phyloP scores from a whole-genome alignment of 441 rosid species.

The Jatropha podagrica region DNA sequence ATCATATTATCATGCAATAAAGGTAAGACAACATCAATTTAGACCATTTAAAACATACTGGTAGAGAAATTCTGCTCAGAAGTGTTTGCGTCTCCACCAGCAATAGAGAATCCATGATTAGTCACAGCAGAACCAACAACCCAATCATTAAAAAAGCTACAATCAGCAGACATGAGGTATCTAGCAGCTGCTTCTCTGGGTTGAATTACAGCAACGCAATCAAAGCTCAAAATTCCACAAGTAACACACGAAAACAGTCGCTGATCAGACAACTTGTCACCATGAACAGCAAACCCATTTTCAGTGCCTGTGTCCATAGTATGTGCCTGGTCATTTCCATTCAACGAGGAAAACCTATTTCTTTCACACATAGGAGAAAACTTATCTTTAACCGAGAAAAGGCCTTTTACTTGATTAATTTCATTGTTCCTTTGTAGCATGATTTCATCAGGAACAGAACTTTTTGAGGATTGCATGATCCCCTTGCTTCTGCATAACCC shows the following conservation, averaged over 20 bases:
- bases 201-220: slow-evolving; percentile 83
- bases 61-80: slow-evolving; percentile 38
- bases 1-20: slow-evolving; percentile 13
- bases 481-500: slow-evolving; percentile 41
- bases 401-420: slow-evolving; percentile 43
- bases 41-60: slow-evolving; percentile 41
- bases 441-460: slow-evolving; percentile 37
- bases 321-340: slow-evolving; percentile 30
- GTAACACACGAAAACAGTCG: slow-evolving; percentile 91
- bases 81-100: slow-evolving; percentile 28
- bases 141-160: slow-evolving; percentile 92
- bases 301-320: slow-evolving; percentile 25
- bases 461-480: slow-evolving; percentile 41
- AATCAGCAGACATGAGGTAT: slow-evolving; percentile 91
- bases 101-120: slow-evolving; percentile 27
- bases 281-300: slow-evolving; percentile 32
- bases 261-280: slow-evolving; percentile 74
- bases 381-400: slow-evolving; percentile 54
- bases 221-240: slow-evolving; percentile 88
- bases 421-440: slow-evolving; percentile 34
- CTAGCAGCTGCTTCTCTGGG: slow-evolving; percentile 84
- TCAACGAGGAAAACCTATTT: slow-evolving; percentile 38
- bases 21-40: slow-evolving; percentile 14
- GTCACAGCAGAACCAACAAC: slow-evolving; percentile 54
- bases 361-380: slow-evolving; percentile 60